Evolutionary conservation across 2,329 filamentous ascomycete genomes (phyloP).

Genomic region (Verticillium nubilum): DNA sequence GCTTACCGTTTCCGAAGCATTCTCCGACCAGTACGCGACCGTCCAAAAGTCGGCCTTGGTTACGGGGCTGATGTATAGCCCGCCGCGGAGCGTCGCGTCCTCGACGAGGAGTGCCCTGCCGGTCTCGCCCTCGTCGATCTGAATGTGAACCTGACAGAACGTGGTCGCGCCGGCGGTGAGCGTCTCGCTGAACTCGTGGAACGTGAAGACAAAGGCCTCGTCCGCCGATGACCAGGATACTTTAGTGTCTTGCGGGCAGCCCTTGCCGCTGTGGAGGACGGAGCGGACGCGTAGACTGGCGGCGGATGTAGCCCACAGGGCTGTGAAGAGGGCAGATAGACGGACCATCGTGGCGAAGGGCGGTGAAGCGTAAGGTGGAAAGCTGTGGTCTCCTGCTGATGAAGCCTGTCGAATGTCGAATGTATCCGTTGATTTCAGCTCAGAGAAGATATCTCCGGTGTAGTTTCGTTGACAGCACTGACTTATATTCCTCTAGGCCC

Average conservation of each 20-base stretch:
- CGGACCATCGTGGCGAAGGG: neutral
- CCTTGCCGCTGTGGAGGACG: constrained; percentile 7
- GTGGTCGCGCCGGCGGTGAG: constrained; percentile 25
- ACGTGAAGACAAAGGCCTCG: constrained; percentile 27
- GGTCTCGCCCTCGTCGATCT: constrained; percentile 6
- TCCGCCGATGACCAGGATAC: constrained; percentile 11
- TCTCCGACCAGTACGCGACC: constrained; percentile 8
- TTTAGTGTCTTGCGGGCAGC: constrained; percentile 4
- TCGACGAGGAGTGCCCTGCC: constrained; percentile 5
- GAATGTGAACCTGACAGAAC: constrained; percentile 8
- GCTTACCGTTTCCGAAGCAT: constrained; percentile 5
- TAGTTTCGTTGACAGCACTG: neutral
- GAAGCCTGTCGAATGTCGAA: neutral
- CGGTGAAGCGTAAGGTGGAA: neutral
- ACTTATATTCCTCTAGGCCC: neutral
- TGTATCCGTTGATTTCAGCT: neutral
- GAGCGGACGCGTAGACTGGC: constrained; percentile 1
- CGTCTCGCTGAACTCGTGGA: constrained; percentile 31
- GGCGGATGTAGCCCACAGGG: neutral
- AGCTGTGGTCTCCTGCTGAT: neutral
- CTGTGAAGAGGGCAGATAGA: neutral
- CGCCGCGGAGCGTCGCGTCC: constrained; percentile 6
- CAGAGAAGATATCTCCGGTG: neutral
- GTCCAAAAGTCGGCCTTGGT: constrained; percentile 7
- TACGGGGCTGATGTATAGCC: constrained; percentile 7